Conservation (phyloP, 192 early-diverging fungal species). For the Entomortierella parvispora region DNA sequence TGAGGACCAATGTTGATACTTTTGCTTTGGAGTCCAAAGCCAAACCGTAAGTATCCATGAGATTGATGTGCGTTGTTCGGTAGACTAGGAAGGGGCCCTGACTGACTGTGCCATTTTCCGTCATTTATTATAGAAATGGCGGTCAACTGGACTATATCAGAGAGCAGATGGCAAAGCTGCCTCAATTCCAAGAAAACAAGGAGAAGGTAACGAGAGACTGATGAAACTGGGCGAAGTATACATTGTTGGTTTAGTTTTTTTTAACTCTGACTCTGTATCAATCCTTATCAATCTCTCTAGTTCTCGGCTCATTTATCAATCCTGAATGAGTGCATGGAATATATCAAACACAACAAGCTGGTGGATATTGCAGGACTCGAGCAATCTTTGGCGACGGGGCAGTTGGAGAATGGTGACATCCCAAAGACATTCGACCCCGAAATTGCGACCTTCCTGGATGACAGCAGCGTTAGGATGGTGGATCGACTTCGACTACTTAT, state of each 20-base stretch:
- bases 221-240: no score
- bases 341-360: conserved; percentile 75
- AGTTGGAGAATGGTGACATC: conserved; percentile 71
- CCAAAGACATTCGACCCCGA: conserved; percentile 78
- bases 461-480: conserved; percentile 73
- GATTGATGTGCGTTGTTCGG: neutral
- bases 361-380: conserved; percentile 78
- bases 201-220: no score
- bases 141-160: conserved; percentile 84
- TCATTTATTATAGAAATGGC: conserved; percentile 33
- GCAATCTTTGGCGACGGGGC: conserved; percentile 79
- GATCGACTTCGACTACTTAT: conserved; percentile 43
- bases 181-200: conserved; percentile 80
- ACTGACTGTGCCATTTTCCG: no score
- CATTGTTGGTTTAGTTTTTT: no score
- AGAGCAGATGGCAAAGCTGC: conserved; percentile 84
- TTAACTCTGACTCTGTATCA: neutral
- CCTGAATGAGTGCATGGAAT: conserved; percentile 78
- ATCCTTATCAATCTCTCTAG: no score
- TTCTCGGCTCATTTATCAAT: conserved; percentile 78
- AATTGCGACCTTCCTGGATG: conserved; percentile 79
- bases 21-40: conserved; percentile 64
- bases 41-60: conserved; percentile 30
- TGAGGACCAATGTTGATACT: conserved; percentile 76
- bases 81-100: neutral